Evolutionary conservation across 257 asterid genomes (phyloP).

Genomic region (Fraxinus excelsior): DNA sequence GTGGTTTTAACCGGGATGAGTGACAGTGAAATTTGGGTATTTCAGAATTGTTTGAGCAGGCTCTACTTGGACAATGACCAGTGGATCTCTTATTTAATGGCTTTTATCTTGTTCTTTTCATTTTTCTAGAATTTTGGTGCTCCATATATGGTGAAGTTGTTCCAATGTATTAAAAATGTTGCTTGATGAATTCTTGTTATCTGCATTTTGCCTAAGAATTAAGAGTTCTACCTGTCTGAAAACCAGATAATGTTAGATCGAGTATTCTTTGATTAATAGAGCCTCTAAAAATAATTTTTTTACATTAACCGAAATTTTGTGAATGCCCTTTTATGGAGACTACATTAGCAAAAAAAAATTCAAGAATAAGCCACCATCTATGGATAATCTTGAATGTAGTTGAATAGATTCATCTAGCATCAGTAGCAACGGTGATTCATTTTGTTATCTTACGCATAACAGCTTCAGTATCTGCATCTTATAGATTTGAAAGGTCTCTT

Average conservation of each 20-base stretch:
- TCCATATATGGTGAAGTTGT: neutral
- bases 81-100: neutral
- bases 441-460: constrained; percentile 13
- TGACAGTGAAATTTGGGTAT: constrained; percentile 9
- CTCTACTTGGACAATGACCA: neutral
- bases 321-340: neutral
- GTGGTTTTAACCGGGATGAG: neutral
- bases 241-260: neutral
- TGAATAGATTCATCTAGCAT: neutral
- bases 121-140: neutral
- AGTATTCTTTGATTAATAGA: neutral
- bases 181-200: neutral
- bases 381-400: neutral
- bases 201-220: constrained; percentile 5
- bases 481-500: neutral
- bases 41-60: constrained; percentile 6
- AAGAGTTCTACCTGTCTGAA: neutral
- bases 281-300: neutral
- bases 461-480: neutral
- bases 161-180: neutral
- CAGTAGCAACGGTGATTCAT: neutral
- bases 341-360: neutral
- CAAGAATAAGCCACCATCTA: neutral
- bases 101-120: neutral
- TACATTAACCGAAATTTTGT: constrained; percentile 3